Percentiles rank a stretch among this genome's conserved stretches.
Evolutionary conservation across 768 basidiomycete species (phyloP).

Genomic region (Termitomyces eurrhizus): DNA sequence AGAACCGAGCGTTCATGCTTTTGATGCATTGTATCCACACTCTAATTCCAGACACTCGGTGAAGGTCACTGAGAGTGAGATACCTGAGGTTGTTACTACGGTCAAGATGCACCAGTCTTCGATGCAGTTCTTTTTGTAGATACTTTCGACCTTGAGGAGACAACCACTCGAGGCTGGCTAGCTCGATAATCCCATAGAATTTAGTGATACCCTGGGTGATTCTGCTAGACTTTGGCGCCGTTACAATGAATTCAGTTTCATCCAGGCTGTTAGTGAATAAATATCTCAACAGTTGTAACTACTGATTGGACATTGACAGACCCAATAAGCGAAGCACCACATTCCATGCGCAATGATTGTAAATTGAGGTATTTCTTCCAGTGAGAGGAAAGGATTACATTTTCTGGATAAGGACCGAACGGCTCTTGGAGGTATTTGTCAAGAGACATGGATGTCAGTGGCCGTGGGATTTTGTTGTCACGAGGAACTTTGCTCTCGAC

Average conservation of each 20-base stretch:
- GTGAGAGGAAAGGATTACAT: slow-evolving; percentile 19
- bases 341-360: slow-evolving; percentile 15
- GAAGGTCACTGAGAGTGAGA: slow-evolving; percentile 27
- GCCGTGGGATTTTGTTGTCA: slow-evolving; percentile 11
- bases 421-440: slow-evolving; percentile 19
- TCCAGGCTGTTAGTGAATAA: slow-evolving; percentile 34
- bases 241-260: slow-evolving; percentile 37
- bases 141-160: slow-evolving; percentile 37
- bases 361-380: slow-evolving; percentile 11
- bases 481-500: slow-evolving; percentile 5
- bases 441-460: slow-evolving; percentile 9
- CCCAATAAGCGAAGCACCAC: slow-evolving; percentile 16
- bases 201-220: slow-evolving; percentile 29
- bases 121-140: slow-evolving; percentile 41
- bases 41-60: slow-evolving; percentile 26
- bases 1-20: slow-evolving; percentile 34
- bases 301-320: slow-evolving; percentile 7
- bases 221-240: slow-evolving; percentile 21
- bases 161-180: slow-evolving; percentile 46
- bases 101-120: slow-evolving; percentile 29
- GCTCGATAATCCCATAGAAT: slow-evolving; percentile 49
- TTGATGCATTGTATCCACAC: slow-evolving; percentile 41
- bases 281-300: background rate
- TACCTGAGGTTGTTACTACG: slow-evolving; percentile 8
- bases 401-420: slow-evolving; percentile 30